phyloP scores from a whole-genome alignment of 1,284 basidiomycete species.

The Ceratobasidium sp. region DNA sequence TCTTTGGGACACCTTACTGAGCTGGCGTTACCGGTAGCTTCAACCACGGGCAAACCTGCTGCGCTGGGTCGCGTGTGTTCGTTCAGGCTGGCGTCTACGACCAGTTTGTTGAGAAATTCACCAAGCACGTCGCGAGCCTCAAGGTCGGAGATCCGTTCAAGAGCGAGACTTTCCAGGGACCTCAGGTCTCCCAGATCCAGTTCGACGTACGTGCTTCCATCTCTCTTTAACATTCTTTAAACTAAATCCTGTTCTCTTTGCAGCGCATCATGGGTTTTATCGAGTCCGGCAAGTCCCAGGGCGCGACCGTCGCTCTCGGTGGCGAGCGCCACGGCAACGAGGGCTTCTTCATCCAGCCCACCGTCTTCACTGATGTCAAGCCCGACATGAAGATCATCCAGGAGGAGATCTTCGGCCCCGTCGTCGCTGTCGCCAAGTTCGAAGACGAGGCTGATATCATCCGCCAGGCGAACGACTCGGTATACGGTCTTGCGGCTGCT shows the following conservation, averaged over 20 bases:
- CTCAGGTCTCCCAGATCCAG: slow-evolving; percentile 60
- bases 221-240: background rate
- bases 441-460: slow-evolving; percentile 76
- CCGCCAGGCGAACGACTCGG: slow-evolving; percentile 82
- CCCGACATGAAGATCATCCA: slow-evolving; percentile 86
- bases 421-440: slow-evolving; percentile 75
- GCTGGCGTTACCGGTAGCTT: slow-evolving; percentile 49
- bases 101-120: slow-evolving; percentile 52
- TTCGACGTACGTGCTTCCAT: slow-evolving; percentile 43
- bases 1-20: background rate
- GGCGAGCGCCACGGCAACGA: slow-evolving; percentile 78
- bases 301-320: slow-evolving; percentile 83
- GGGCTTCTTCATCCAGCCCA: slow-evolving; percentile 83
- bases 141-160: slow-evolving; percentile 63
- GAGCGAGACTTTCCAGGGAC: slow-evolving; percentile 63
- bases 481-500: slow-evolving; percentile 88
- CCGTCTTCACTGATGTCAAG: slow-evolving; percentile 83
- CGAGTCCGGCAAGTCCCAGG: slow-evolving; percentile 81
- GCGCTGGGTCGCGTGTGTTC: slow-evolving; percentile 61
- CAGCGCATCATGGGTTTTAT: slow-evolving; percentile 88
- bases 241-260: slow-evolving; percentile 32
- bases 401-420: slow-evolving; percentile 94
- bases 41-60: slow-evolving; percentile 63
- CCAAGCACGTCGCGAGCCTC: slow-evolving; percentile 55
- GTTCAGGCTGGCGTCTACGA: slow-evolving; percentile 62